These are phyloP conservation scores for Wickerhamiella azymoides DNA, from an alignment of 805 yeast species.

Conservation along the genomic window DNA sequence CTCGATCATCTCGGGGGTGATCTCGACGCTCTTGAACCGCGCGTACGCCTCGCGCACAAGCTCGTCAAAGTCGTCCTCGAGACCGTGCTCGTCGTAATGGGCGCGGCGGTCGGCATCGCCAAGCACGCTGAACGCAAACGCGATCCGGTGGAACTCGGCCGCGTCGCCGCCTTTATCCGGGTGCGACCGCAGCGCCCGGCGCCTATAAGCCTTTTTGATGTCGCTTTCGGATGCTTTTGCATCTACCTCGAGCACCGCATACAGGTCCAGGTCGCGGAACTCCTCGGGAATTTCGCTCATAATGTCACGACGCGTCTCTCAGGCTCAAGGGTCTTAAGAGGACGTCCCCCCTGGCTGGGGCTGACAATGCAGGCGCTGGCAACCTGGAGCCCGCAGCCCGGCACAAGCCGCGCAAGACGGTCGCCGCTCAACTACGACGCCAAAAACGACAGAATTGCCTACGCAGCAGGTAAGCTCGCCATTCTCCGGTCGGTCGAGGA, in stretches of 20 bases:
- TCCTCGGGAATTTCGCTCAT: constrained; percentile 15
- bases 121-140: constrained; percentile 59
- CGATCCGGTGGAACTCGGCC: constrained; percentile 47
- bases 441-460: constrained; percentile 55
- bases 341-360: too few relatives aligned
- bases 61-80: constrained; percentile 32
- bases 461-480: constrained; percentile 70
- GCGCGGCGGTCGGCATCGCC: constrained; percentile 42
- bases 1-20: constrained; percentile 37
- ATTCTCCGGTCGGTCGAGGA: constrained; percentile 50
- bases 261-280: constrained; percentile 20
- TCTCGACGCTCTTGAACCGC: constrained; percentile 23
- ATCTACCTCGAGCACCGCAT: constrained; percentile 19
- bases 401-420: constrained; percentile 55
- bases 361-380: constrained; percentile 7
- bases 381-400: constrained; percentile 63
- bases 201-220: constrained; percentile 55
- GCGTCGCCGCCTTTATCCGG: constrained; percentile 49
- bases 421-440: constrained; percentile 66
- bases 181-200: constrained; percentile 47
- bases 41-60: constrained; percentile 27
- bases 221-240: constrained; percentile 28
- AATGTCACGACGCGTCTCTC: too few relatives aligned
- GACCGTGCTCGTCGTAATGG: constrained; percentile 59
- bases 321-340: too few relatives aligned